These are phyloP conservation scores for Auriscalpium orientale DNA, from an alignment of 768 basidiomycete genomes.

Conservation along the genomic window DNA sequence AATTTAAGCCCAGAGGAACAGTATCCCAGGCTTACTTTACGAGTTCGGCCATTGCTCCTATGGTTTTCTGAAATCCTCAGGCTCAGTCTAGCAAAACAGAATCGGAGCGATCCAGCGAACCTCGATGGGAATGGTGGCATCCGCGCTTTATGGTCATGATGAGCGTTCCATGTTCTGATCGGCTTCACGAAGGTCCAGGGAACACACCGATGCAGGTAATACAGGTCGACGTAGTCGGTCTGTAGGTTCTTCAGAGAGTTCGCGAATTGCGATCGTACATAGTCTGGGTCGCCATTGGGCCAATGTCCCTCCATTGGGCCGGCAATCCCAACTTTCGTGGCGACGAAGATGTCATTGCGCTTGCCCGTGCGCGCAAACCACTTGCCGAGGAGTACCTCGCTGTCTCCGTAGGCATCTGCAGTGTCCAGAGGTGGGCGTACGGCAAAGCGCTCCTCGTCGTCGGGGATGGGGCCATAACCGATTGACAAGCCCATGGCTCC, in stretches of 20 bases:
- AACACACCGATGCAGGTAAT: slow-evolving; percentile 31
- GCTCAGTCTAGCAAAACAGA: too few species aligned
- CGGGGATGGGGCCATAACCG: slow-evolving; percentile 33
- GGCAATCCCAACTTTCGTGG: slow-evolving; percentile 46
- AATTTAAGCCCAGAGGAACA: not conserved
- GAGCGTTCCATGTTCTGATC: too few species aligned
- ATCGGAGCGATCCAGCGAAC: not conserved
- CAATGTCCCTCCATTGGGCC: not conserved
- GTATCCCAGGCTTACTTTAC: slow-evolving; percentile 13
- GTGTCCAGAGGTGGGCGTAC: slow-evolving; percentile 33
- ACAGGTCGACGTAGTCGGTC: slow-evolving; percentile 31
- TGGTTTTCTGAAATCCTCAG: slow-evolving; percentile 2
- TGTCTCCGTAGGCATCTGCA: slow-evolving; percentile 32
- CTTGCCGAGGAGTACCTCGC: slow-evolving; percentile 38
- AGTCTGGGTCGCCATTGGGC: slow-evolving; percentile 21
- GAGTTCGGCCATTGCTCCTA: slow-evolving; percentile 21
- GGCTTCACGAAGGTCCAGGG: not conserved
- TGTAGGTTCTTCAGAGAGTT: slow-evolving; percentile 32
- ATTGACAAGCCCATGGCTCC: slow-evolving; percentile 50
- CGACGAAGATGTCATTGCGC: slow-evolving; percentile 47
- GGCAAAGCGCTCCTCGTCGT: slow-evolving; percentile 54
- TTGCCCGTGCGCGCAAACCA: slow-evolving; percentile 46
- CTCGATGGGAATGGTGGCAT: slow-evolving; percentile 20
- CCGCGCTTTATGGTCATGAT: slow-evolving; percentile 11
- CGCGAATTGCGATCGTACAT: slow-evolving; percentile 30